Percentiles rank a stretch among this genome's conserved stretches.
Evolutionary conservation across 768 basidiomycete species (phyloP).

Genomic region (Tricholoma furcatifolium): DNA sequence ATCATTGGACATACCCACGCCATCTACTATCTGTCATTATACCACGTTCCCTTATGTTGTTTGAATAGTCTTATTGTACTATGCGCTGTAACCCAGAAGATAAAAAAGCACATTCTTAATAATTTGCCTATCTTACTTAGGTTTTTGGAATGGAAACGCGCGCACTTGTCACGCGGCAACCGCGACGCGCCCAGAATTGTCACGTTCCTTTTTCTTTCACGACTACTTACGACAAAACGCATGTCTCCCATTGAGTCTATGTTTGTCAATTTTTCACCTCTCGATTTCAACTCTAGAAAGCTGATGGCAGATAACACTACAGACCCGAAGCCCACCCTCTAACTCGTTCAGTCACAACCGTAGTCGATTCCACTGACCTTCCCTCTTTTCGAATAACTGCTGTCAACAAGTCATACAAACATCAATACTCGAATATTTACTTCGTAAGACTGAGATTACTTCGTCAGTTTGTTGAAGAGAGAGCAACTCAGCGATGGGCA

Average conservation of each 20-base stretch:
- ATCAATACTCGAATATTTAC: constrained; percentile 60
- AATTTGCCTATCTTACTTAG: too few relatives aligned
- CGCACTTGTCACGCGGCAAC: constrained; percentile 13
- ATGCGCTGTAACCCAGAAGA: neutral
- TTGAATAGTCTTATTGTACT: neutral
- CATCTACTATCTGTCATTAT: constrained; percentile 3
- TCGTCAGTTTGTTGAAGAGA: constrained; percentile 39
- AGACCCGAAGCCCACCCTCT: constrained; percentile 25
- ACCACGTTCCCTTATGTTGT: constrained; percentile 4
- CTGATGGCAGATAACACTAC: neutral
- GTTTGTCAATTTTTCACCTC: constrained; percentile 2
- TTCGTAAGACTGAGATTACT: constrained; percentile 44
- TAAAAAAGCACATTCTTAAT: neutral
- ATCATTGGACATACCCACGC: constrained; percentile 5
- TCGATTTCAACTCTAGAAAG: neutral
- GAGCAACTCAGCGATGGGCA: constrained; percentile 40
- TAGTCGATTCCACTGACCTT: constrained; percentile 34
- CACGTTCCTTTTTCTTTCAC: constrained; percentile 1
- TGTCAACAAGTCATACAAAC: constrained; percentile 47
- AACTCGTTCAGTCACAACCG: constrained; percentile 35
- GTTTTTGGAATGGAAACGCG: neutral
- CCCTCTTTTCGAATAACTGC: constrained; percentile 47
- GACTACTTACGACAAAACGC: neutral
- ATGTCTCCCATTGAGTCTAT: constrained; percentile 16
- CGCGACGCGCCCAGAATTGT: constrained; percentile 15